Base-by-base conservation (phyloP, 805 yeast genomes). In the Candida verbasci region DNA sequence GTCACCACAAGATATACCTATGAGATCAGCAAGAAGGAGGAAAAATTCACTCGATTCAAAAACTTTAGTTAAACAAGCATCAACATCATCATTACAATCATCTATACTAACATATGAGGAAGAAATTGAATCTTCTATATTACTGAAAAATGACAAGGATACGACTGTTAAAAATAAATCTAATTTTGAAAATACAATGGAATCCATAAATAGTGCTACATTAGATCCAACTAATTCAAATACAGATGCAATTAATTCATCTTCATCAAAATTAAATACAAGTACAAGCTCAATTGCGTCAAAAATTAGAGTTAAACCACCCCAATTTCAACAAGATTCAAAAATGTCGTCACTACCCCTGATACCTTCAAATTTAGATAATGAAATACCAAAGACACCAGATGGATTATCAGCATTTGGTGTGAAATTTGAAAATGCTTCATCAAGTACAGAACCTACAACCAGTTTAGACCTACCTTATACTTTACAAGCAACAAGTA, bases 1-100 rank as follows among this genome's bases (percentile, higher is more conserved):
- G 4, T 10, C 22, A 5, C 14, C 15, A 14, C 15, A 25, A 9
- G 39, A 29, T 22, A 22, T 38, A 6, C 57, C 57, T 7, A 39
- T 50, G 34, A 39, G 58, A 17, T 52, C 58, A 9, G 31, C 56
- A 10, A 36, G 53, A 30, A 44, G 53, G 39, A 41, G 52, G 34
- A 39, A 41, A 10, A 43, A 45, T 17, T 43, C 54, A 7, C 21
- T 6, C n/a, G 37, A 39, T 10, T 29, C 25, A 15, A 31, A 28
- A 14, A 12, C 16, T 17, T 6, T 35, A 8, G 32, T n/a, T 6
- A 24, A 16, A 9, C 25, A 27, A 18, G 27, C 6, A 16, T 30
- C 38, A 5, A 9, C 12, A 3, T 3, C 33, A 9, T 35, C 38
- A 4, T 23, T 26, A 10, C 34, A 28, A 27, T 32, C 34, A 20